Evolutionary conservation across 1,284 basidiomycete species (phyloP), one percentile per base, ranked within the genome.

Genomic region (Tylopilus sp.): DNA sequence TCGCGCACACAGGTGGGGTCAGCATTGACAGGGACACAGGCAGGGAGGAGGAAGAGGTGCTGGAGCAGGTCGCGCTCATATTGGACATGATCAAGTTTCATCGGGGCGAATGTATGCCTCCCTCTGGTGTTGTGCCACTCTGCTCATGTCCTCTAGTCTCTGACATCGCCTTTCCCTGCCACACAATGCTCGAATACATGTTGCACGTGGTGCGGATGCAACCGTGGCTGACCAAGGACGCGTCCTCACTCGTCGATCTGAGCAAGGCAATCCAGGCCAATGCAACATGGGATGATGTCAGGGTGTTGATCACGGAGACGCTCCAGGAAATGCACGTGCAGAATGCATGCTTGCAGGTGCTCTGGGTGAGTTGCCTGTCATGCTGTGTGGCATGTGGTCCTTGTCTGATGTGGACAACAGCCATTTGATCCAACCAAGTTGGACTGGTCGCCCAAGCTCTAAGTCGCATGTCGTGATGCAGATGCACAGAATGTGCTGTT

Each of bases 381-480:
- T n/a, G n/a, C n/a, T n/a, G n/a, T n/a, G n/a, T n/a, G n/a, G n/a
- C n/a, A n/a, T n/a, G n/a, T n/a, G n/a, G n/a, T n/a, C n/a, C n/a
- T n/a, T n/a, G n/a, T n/a, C n/a, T n/a, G 33, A 31, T 19, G 37
- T 27, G n/a, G n/a, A 37, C 23, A 8, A 5, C 72, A 97, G 93
- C 92, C 95, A 1, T 92, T 99, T 73, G 98, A 99, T 82, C 80
- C 99, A 54, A 99, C 96, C 1, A 96, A 98, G 63, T 80, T 95
- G 53, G 96, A 97, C n/a, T 99, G 96, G 91, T 94, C 92, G 12
- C 87, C 93, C 2, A 90, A 94, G 78, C 81, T 99, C 2, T 96
- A 94, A 90, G 87, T 98, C 48, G 93, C 93, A 6, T 91, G 89
- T 70, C 95, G 98, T 74, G 98, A 99, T 71, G 88, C 89, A 12